Percentiles rank a stretch among this genome's conserved stretches.
Evolutionary conservation across 164 flowering plant species (phyloP).

Genomic region (Vitis vinifera): ASM3070453v1 NC_081807.1:3688001-3688500

Average conservation of each 20-base stretch:
- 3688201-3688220: too few relatives aligned
- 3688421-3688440: constrained; percentile 77
- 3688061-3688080: constrained; percentile 91
- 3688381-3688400: constrained; percentile 87
- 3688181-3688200: too few relatives aligned
- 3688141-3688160: neutral
- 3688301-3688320: too few relatives aligned
- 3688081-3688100: neutral
- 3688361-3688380: constrained; percentile 97
- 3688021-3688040: constrained; percentile 98
- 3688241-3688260: too few relatives aligned
- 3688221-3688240: too few relatives aligned
- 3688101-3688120: constrained; percentile 15
- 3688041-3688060: constrained; percentile 90
- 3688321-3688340: too few relatives aligned
- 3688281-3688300: too few relatives aligned
- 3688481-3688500: constrained; percentile 67
- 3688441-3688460: constrained; percentile 96
- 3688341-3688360: constrained; percentile 25
- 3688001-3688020: constrained; percentile 63
- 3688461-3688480: constrained; percentile 88
- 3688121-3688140: neutral
- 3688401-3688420: constrained; percentile 89
- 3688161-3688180: neutral
- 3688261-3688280: too few relatives aligned